Base-by-base conservation (phyloP, 2,329 filamentous ascomycete species). In the Stenocarpella maydis region DNA sequence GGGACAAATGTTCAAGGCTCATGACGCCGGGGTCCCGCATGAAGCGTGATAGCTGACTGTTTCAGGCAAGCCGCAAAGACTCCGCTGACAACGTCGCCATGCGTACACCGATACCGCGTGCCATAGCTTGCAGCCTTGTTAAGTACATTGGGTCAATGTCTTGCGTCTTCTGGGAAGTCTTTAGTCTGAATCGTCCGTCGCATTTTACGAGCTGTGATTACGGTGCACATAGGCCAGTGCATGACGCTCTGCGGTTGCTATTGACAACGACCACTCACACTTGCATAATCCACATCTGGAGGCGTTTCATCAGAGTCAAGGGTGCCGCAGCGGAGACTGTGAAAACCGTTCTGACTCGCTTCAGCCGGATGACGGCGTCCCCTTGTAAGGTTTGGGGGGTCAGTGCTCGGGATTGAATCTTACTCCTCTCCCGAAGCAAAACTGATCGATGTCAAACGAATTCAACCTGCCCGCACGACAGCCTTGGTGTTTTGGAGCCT, bases 241-340 rank as follows among this genome's bases (percentile, higher is more conserved):
- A 39, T 41, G 37, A 14, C 37, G 21, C 37, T 10, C 14, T 41
- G 21, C 53, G 21, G 19, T 21, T 41, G 41, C 21, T 21, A 26
- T 3, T 14, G 53, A 58, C 53, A 19, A 26, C 3, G n/a, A 9
- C 31, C 53, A 4, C 17, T 55, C 15, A 19, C 14, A 4, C 31
- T 34, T 34, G 4, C 31, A 58, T 19, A 41, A 26, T 19, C 53
- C 34, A 39, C 53, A 41, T 26, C 21, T 41, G 10, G 37, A 21
- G 37, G 15, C 21, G 34, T 58, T 41, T 41, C 53, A 55, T 39
- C n/a, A 41, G 19, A 58, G n/a, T 39, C 34, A 58, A 58, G 53
- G 31, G 53, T 58, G 41, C 41, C 34, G 53, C 34, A 58, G 37
- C 34, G 53, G 53, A 58, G 37, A 58, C 19, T 41, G 21, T 41